phyloP scores from a whole-genome alignment of 2,329 filamentous ascomycete genomes.

The Aphanocladium album region DNA sequence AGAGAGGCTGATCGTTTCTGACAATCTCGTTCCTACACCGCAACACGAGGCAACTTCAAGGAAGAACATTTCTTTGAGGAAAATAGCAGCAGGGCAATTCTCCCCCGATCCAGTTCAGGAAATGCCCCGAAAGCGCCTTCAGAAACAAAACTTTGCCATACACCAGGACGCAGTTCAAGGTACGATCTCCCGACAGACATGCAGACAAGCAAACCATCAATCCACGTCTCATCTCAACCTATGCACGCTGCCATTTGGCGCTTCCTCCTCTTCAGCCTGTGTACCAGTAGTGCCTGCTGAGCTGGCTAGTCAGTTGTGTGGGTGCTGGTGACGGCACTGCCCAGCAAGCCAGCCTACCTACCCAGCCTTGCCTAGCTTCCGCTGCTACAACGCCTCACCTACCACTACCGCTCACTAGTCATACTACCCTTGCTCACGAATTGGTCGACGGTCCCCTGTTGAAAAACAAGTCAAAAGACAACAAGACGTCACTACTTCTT shows the following conservation, averaged over 20 bases:
- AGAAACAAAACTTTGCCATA: conserved; percentile 31
- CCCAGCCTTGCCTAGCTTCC: background rate
- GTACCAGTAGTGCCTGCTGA: too few relatives aligned
- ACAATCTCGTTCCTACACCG: background rate
- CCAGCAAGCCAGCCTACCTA: background rate
- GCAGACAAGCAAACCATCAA: background rate
- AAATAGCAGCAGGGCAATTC: background rate
- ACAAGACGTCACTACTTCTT: conserved; percentile 3
- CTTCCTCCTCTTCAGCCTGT: background rate
- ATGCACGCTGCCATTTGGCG: background rate
- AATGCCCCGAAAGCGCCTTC: conserved; percentile 29
- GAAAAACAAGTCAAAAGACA: background rate
- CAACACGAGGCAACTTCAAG: background rate
- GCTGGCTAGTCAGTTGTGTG: background rate
- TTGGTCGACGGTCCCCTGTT: conserved; percentile 1
- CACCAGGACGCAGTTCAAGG: conserved; percentile 26
- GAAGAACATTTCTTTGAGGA: background rate
- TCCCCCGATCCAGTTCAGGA: background rate
- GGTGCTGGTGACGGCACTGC: conserved; percentile 5
- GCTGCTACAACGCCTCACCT: background rate
- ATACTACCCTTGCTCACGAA: conserved; percentile 2
- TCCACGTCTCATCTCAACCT: background rate
- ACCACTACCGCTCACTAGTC: background rate
- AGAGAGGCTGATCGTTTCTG: background rate
- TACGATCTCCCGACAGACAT: conserved; percentile 12